Evolutionary conservation across 345 rosid genomes (phyloP), one percentile per base, ranked within the genome.

Genomic region (Sonneratia alba): DNA sequence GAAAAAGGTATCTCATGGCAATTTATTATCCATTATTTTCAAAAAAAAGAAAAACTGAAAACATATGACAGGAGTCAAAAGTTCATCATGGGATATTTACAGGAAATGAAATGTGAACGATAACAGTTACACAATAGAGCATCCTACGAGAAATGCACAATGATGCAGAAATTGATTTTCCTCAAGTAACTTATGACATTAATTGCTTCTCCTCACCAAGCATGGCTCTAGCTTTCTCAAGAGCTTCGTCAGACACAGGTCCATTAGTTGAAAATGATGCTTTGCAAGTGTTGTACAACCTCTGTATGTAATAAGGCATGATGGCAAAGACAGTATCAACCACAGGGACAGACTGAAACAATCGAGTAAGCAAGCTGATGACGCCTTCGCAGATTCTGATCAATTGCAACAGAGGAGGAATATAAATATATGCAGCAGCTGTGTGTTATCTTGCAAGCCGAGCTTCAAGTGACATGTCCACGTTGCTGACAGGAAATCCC

Each of bases 301-400:
- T 87, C 84, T 89, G 96, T 75, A 87, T 84, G 77, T 79, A 87
- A 74, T 83, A 89, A 61, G 95, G 95, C 95, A 89, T 89, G 82
- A 43, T 81, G 81, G 81, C 57, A 68, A 77, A 79, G 77, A 81
- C 78, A 75, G 71, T 80, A 75, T 77, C 81, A 71, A 77, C 85
- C 79, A 77, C 75, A 81, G 64, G 76, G 77, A 18, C 16, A 32
- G 72, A 73, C 65, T 7, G 49, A 53, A 70, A 63, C 72, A 76
- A 61, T 27, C n/a, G 66, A 67, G 75, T 75, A 79, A 74, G 80
- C 16, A 45, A 72, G 81, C 77, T 71, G 77, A 79, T 78, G 77
- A 71, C 38, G 77, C 75, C 81, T 81, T 75, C 59, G 24, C 69
- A 70, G 38, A 40, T 3, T 70, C 68, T 12, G 66, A 56, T 40